Base-by-base conservation (phyloP, 116 monocot species). In the Posidonia oceanica region DNA sequence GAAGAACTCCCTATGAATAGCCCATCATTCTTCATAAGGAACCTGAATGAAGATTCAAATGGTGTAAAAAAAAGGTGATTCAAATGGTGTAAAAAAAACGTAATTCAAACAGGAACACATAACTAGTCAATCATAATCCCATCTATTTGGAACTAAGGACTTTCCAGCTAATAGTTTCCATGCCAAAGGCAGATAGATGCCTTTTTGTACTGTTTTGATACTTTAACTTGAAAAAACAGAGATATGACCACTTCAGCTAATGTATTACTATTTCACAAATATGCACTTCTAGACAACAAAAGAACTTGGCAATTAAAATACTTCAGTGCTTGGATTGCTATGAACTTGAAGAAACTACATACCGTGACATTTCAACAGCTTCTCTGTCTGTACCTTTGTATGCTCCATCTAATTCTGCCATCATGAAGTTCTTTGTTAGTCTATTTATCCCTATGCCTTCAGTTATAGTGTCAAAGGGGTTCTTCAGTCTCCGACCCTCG, bases 371-470 rank as follows among this genome's bases (percentile, higher is more conserved):
- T 80, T 97, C 92, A 36, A 97, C 87, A 57, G 97, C 89, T 59
- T 97, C 97, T 75, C 74, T 85, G 68, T 97, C 97, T 0, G 87
- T 85, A 55, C 91, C 97, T 67, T 82, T 78, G 55, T 74, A 85
- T 71, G 92, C 92, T 66, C 89, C 97, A 89, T 97, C 97, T 57
- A 97, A 61, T 41, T 82, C 80, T 18, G 97, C 92, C 89, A 97
- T 85, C 83, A 80, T 54, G 60, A 97, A 97, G 68, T 97, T 97
- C 76, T 80, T 82, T 13, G 97, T 97, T 62, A 92, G 57, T 77
- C 97, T 81, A 75, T 97, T 92, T 69, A 97, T 92, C 64, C 97
- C 97, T 59, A 97, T 92, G 44, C 97, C 97, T 87, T 97, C 97
- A 0, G 92, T 97, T 39, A 97, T 78, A 21, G 97, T 92, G 61